A percentile compares a stretch with the other conserved stretches of the same genome.
phyloP scores from a whole-genome alignment of 2,329 filamentous ascomycete species.

The Drechslerella dactyloides region DNA sequence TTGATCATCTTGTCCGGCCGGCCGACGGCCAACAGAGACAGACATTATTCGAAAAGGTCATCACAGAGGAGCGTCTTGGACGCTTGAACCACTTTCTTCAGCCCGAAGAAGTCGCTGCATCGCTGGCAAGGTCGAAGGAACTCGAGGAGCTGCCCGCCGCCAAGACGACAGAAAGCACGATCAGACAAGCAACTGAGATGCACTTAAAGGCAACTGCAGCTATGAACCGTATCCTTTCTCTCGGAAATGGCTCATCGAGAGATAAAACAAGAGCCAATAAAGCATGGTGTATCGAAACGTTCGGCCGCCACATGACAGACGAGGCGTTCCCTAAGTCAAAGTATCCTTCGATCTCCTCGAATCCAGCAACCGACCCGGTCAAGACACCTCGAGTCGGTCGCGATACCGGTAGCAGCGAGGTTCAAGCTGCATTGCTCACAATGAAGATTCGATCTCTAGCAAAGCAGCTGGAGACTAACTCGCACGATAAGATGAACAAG shows the following conservation, averaged over 20 bases:
- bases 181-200: conserved; percentile 59
- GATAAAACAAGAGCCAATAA: conserved; percentile 83
- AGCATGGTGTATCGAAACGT: conserved; percentile 80
- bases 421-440: conserved; percentile 95
- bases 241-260: conserved; percentile 77
- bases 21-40: conserved; percentile 47
- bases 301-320: conserved; percentile 92
- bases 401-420: conserved; percentile 93
- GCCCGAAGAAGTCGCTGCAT: conserved; percentile 62
- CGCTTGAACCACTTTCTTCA: conserved; percentile 78
- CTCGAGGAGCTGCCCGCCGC: conserved; percentile 22
- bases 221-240: conserved; percentile 76
- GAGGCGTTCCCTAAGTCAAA: conserved; percentile 64
- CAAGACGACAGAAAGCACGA: conserved; percentile 57
- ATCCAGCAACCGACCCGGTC: conserved; percentile 55
- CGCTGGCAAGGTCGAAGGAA: conserved; percentile 27
- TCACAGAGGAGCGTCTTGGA: conserved; percentile 60
- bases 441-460: conserved; percentile 87
- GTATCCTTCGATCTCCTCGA: conserved; percentile 60
- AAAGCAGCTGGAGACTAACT: conserved; percentile 71
- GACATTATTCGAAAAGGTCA: conserved; percentile 30
- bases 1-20: conserved; percentile 52
- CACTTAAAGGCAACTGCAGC: conserved; percentile 76
- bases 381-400: conserved; percentile 76
- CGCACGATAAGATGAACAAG: conserved; percentile 93